These are phyloP conservation scores for Cicer pinnatifidum DNA, from an alignment of 306 rosid species.

Conservation along the genomic window DNA sequence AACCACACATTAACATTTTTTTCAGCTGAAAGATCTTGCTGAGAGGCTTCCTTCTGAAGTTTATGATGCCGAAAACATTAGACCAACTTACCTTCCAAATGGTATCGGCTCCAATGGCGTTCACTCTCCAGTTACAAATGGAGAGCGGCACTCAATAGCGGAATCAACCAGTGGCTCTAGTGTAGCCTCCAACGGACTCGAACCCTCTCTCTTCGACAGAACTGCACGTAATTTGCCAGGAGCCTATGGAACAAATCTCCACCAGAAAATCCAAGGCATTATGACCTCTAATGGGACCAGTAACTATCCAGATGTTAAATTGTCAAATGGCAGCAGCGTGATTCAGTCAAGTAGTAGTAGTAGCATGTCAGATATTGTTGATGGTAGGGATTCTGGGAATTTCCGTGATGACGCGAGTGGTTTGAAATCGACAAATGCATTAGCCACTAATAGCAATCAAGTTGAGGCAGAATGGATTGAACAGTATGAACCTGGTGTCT, in stretches of 20 bases:
- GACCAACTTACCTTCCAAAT: conserved; percentile 60
- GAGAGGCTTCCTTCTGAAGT: conserved; percentile 88
- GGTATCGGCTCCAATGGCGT: conserved; percentile 70
- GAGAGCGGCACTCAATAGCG: conserved; percentile 61
- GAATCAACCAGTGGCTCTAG: conserved; percentile 71
- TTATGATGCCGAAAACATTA: conserved; percentile 67
- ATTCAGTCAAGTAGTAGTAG: conserved; percentile 53
- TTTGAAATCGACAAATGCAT: conserved; percentile 51
- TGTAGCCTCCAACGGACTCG: conserved; percentile 64
- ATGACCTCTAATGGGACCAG: conserved; percentile 54
- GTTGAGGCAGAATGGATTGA: conserved; percentile 97
- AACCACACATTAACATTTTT: conserved; percentile 37
- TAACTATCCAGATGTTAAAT: conserved; percentile 48
- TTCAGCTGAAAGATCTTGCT: conserved; percentile 92
- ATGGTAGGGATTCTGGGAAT: conserved; percentile 69
- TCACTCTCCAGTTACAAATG: conserved; percentile 56
- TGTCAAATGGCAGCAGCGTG: conserved; percentile 54
- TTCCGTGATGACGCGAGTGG: conserved; percentile 63
- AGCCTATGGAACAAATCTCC: conserved; percentile 51
- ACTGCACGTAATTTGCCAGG: conserved; percentile 53
- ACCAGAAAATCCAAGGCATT: conserved; percentile 50
- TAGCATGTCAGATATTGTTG: conserved; percentile 58
- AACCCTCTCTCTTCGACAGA: conserved; percentile 57
- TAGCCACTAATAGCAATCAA: conserved; percentile 55
- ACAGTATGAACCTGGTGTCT: conserved; percentile 96